Percentiles rank a stretch among this genome's conserved stretches.
Conservation (phyloP, 2,329 filamentous ascomycete species). For the Plenodomus biglobosus region DNA sequence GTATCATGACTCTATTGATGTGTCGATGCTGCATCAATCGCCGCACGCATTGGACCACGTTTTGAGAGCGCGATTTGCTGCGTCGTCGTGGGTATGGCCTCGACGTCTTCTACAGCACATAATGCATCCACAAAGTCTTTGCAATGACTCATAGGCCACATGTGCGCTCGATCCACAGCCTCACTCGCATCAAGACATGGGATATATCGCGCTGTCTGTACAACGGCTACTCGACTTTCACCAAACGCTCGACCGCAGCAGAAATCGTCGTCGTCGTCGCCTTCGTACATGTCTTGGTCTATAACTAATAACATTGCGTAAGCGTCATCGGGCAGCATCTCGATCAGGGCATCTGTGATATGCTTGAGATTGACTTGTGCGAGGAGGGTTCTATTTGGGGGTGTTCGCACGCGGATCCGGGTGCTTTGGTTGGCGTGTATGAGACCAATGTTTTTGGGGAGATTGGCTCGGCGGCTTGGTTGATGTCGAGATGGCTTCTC, state of each 20-base stretch:
- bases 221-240: conserved; percentile 61
- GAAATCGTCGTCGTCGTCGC: conserved; percentile 62
- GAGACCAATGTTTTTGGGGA: conserved; percentile 52
- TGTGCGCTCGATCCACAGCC: conserved; percentile 54
- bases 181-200: conserved; percentile 51
- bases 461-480: conserved; percentile 2
- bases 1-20: neutral
- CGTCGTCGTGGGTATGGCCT: conserved; percentile 11
- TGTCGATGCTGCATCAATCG: conserved; percentile 13
- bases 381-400: conserved; percentile 51
- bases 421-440: conserved; percentile 42
- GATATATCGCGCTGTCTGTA: conserved; percentile 64
- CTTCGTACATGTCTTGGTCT: conserved; percentile 66
- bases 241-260: conserved; percentile 68
- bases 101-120: conserved; percentile 37
- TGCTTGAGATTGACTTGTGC: conserved; percentile 63
- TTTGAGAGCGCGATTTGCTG: conserved; percentile 13
- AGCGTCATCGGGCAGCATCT: conserved; percentile 58
- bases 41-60: conserved; percentile 14
- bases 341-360: conserved; percentile 59
- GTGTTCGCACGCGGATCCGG: conserved; percentile 55
- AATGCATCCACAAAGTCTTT: conserved; percentile 50
- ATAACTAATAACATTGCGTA: conserved; percentile 61
- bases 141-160: conserved; percentile 68
- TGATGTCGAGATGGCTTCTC: conserved; percentile 13